Conservation (phyloP, 768 basidiomycete genomes). For the Panellus pusillus region DNA sequence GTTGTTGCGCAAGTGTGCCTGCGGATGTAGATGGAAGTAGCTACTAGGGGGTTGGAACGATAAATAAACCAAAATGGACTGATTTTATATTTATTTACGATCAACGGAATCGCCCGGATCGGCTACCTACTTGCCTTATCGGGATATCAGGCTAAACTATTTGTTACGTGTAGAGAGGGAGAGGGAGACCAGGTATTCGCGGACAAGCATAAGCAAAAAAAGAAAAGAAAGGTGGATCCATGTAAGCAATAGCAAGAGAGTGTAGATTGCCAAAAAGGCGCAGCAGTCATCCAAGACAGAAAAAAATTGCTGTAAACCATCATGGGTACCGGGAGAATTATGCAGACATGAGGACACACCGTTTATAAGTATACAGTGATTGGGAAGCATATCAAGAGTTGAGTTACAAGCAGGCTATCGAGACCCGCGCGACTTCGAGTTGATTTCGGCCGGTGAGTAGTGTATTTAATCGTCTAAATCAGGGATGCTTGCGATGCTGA, state of each 20-base stretch:
- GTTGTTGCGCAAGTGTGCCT: background rate
- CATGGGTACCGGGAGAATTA: background rate
- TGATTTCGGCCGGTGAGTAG: slow-evolving; percentile 3
- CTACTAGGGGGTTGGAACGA: background rate
- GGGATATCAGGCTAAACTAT: background rate
- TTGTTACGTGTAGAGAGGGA: background rate
- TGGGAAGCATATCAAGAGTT: slow-evolving; percentile 9
- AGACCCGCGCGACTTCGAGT: background rate
- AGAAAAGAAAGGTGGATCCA: too few relatives aligned
- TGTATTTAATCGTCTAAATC: slow-evolving; percentile 29
- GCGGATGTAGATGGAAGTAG: background rate
- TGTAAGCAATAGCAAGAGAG: slow-evolving; percentile 11
- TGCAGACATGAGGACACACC: background rate
- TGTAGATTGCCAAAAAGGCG: slow-evolving; percentile 11
- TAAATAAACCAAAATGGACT: too few relatives aligned
- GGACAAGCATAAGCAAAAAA: background rate
- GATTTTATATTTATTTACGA: background rate
- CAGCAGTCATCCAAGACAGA: background rate
- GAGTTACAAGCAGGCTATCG: background rate
- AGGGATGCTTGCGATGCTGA: slow-evolving; percentile 49
- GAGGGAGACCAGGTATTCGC: slow-evolving; percentile 2
- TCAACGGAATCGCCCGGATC: background rate
- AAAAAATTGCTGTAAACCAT: slow-evolving; percentile 5
- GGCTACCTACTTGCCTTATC: slow-evolving; percentile 3
- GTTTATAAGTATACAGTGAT: slow-evolving; percentile 20